Base-by-base conservation (phyloP, 2,329 filamentous ascomycete genomes). In the Chaetomiaceae sp. region DNA sequence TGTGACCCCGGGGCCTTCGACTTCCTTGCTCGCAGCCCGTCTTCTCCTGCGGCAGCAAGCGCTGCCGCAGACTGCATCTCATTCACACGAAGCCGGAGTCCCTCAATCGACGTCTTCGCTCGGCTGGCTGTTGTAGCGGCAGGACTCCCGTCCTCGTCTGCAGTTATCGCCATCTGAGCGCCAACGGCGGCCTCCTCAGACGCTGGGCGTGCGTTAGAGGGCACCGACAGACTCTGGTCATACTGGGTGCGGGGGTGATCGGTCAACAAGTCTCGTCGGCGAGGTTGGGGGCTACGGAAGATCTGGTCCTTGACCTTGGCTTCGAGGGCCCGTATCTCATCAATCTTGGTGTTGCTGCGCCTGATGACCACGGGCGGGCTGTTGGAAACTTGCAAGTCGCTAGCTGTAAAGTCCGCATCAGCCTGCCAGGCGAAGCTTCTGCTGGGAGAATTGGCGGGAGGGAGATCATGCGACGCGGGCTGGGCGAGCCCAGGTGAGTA, bases 331-430 rank as follows among this genome's bases (percentile, higher is more conserved):
- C 60, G 59, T 42, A 69, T 64, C 39, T 65, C 60, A 14, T 66
- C 61, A 17, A 68, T 58, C 37, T 61, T 62, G 32, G 58, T 61
- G 43, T 65, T 67, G 48, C 57, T 62, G 33, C 62, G 62, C 36
- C 55, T 61, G 18, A 69, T 61, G 22, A 60, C 65, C 42, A 79
- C 68, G 26, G 73, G 71, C n/a, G 76, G 76, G 50, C 76, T 80
- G 51, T 74, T 67, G 0, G 77, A 80, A 27, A 75, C 58, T 47
- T 79, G 75, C 32, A 79, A 49, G 48, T 79, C 76, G 34, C 70
- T 68, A 10, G 71, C 76, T 1, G 77, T 79, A 52, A 81, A 79
- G 45, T 81, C 77, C 5, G 72, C 70, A 27, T 80, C 76, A 6
- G 78, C 60, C 46, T 79, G 65, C 76, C 76, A 81, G 7, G 69